A percentile compares a stretch with the other conserved stretches of the same genome.
These are phyloP conservation scores for Tylopilus rubrobrunneus DNA, from an alignment of 768 basidiomycete genomes.

Conservation along the genomic window DNA sequence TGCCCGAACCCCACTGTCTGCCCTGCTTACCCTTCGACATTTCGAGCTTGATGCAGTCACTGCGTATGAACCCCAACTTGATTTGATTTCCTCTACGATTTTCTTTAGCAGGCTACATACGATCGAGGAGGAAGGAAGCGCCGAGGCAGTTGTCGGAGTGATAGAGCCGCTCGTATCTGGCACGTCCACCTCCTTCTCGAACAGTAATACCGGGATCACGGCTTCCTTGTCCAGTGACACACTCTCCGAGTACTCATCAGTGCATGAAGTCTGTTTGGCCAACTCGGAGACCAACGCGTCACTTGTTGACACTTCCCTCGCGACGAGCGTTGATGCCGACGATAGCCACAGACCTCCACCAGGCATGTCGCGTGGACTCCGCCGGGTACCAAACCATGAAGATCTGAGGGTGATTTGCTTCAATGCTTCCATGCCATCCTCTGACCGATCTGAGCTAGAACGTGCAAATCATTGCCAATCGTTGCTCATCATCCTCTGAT, in stretches of 20 bases:
- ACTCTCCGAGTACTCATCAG: not conserved
- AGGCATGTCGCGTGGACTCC: slow-evolving; percentile 6
- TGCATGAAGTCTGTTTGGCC: not conserved
- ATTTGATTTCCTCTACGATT: not conserved
- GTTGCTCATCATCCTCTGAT: not conserved
- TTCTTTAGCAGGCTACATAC: not conserved
- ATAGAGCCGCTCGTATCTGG: not conserved
- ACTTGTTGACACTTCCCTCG: slow-evolving; percentile 11
- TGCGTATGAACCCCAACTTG: not conserved
- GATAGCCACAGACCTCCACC: not conserved
- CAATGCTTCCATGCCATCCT: not conserved
- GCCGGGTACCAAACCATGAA: slow-evolving; percentile 16
- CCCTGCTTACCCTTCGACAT: not conserved
- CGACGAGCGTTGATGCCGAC: slow-evolving; percentile 17
- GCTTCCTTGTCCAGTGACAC: slow-evolving; percentile 8
- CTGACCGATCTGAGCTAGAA: not conserved
- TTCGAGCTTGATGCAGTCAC: not conserved
- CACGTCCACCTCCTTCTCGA: not conserved
- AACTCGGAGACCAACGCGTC: slow-evolving; percentile 1
- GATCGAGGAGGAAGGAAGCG: slow-evolving; percentile 2
- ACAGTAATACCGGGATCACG: not conserved
- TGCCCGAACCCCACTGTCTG: not conserved
- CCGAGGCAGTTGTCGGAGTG: not conserved
- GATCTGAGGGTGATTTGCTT: slow-evolving; percentile 14
- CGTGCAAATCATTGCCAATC: not conserved